Evolutionary conservation across 768 basidiomycete species (phyloP).

Genomic region (Rhizopogon vinicolor): DNA sequence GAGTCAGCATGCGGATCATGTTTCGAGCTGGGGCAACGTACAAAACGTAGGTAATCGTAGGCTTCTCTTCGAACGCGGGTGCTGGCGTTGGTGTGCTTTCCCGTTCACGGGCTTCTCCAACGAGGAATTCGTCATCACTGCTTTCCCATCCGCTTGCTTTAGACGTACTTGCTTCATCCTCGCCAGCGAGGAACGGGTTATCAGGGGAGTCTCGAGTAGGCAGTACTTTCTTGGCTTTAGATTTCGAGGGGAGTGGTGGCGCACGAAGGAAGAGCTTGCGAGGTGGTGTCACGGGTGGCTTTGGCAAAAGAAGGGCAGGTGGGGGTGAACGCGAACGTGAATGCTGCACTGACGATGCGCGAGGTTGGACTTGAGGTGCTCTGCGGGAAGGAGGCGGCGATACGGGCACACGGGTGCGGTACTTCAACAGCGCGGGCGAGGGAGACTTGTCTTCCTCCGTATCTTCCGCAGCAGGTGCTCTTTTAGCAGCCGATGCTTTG

Average conservation of each 20-base stretch:
- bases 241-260: constrained; percentile 23
- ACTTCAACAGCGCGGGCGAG: constrained; percentile 33
- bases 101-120: constrained; percentile 28
- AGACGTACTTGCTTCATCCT: constrained; percentile 17
- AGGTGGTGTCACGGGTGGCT: constrained; percentile 20
- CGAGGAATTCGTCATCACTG: constrained; percentile 31
- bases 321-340: constrained; percentile 6
- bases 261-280: constrained; percentile 17
- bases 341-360: constrained; percentile 21
- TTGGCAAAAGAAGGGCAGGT: constrained; percentile 2
- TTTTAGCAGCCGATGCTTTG: constrained; percentile 20
- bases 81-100: constrained; percentile 32
- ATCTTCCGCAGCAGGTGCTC: background rate
- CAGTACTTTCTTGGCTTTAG: constrained; percentile 28
- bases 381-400: constrained; percentile 68
- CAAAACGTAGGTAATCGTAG: constrained; percentile 72
- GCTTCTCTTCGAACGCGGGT: constrained; percentile 44
- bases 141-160: constrained; percentile 24
- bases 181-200: constrained; percentile 63
- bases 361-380: constrained; percentile 28
- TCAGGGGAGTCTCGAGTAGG: constrained; percentile 59
- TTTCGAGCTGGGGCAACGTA: constrained; percentile 31
- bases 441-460: constrained; percentile 14
- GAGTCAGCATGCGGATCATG: background rate
- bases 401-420: constrained; percentile 39